Evolutionary conservation across 129 eudicot genomes (phyloP).

Genomic region (Flaveria sonorensis): DNA sequence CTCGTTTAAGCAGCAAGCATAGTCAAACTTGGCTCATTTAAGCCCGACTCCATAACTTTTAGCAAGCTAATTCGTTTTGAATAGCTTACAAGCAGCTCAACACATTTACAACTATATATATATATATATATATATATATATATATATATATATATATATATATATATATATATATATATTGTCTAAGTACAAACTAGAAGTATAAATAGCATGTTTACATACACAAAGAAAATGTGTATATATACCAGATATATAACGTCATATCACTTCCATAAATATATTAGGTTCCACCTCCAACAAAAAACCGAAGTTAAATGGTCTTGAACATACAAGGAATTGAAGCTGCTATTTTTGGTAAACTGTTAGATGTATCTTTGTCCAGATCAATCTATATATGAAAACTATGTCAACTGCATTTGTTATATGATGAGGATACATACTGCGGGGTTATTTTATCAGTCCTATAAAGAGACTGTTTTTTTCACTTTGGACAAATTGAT

Average conservation of each 20-base stretch:
- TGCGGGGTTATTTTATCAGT: not conserved
- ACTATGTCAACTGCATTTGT: not conserved
- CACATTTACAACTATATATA: no score
- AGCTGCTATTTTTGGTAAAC: not conserved
- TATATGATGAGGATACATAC: not conserved
- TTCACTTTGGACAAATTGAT: conserved; percentile 7
- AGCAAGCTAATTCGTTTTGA: no score
- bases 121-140: no score
- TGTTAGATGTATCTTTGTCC: not conserved
- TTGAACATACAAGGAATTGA: not conserved
- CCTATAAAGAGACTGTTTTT: conserved; percentile 5
- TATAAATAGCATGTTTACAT: not conserved
- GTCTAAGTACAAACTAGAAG: not conserved
- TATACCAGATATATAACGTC: not conserved
- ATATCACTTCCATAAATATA: not conserved
- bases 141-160: no score
- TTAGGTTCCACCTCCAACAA: not conserved
- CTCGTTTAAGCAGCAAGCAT: no score
- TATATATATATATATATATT: no score
- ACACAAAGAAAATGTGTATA: not conserved
- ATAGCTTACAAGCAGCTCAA: no score
- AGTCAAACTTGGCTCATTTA: no score
- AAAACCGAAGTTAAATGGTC: not conserved
- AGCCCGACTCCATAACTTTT: no score
- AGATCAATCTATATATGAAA: not conserved